These are phyloP conservation scores for Leishmania arabica DNA, from an alignment of 208 protist species.

Conservation along the genomic window DNA sequence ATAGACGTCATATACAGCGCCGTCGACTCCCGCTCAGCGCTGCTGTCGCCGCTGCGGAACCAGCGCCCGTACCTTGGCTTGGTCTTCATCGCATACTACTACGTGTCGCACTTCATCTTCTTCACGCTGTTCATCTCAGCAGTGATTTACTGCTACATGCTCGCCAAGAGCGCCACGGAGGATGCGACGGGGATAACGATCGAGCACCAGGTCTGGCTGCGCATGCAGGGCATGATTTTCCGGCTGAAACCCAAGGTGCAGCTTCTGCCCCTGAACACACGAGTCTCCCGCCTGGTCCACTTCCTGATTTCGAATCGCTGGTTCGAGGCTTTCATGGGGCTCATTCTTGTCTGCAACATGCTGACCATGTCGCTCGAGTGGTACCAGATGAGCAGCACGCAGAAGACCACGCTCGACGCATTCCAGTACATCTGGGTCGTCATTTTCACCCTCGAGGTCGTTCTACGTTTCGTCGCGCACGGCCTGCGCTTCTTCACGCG, in stretches of 20 bases:
- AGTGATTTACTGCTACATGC: conserved; percentile 90
- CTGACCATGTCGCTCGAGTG: conserved; percentile 88
- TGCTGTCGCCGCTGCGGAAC: conserved; percentile 50
- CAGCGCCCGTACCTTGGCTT: conserved; percentile 74
- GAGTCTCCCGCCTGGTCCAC: conserved; percentile 61
- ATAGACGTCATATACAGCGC: conserved; percentile 83
- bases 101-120: conserved; percentile 87
- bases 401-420: conserved; percentile 49
- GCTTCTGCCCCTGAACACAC: conserved; percentile 64
- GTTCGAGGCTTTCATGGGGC: conserved; percentile 76
- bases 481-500: conserved; percentile 80
- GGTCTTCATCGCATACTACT: conserved; percentile 92
- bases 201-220: conserved; percentile 81
- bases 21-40: conserved; percentile 70
- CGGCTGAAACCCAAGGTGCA: conserved; percentile 53
- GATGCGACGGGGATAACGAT: conserved; percentile 65
- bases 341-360: conserved; percentile 79
- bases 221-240: conserved; percentile 78
- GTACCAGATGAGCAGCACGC: conserved; percentile 63
- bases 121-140: conserved; percentile 91
- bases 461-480: conserved; percentile 75
- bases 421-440: conserved; percentile 88
- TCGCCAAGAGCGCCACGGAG: conserved; percentile 65
- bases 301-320: conserved; percentile 41
- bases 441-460: conserved; percentile 88